Conservation (phyloP, 2,329 filamentous ascomycete species). For the Ceratocystis harringtonii region DNA sequence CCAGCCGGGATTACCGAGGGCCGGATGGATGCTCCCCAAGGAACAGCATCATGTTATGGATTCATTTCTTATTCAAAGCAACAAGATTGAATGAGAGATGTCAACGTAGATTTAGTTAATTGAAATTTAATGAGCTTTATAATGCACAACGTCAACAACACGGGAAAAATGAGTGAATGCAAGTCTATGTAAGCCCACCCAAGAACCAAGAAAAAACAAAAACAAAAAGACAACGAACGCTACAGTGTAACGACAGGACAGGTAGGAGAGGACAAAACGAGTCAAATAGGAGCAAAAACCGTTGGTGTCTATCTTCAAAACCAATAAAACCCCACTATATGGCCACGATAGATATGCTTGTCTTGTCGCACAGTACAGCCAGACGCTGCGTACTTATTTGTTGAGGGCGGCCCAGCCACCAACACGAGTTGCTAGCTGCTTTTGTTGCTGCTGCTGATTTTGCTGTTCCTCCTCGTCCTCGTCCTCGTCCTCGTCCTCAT, state of each 20-base stretch:
- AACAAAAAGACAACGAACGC: not conserved
- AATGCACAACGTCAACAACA: not conserved
- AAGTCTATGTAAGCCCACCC: not conserved
- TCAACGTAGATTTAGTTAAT: not conserved
- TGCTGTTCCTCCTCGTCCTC: not conserved
- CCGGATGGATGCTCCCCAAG: no score
- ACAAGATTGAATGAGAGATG: not conserved
- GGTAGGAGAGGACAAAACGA: no score
- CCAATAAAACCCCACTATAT: no score
- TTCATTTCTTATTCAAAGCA: not conserved
- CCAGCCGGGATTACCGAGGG: no score
- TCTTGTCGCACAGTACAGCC: no score
- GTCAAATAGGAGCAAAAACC: no score
- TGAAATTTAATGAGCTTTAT: not conserved
- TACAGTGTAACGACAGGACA: no score
- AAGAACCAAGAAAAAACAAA: not conserved
- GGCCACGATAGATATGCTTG: no score
- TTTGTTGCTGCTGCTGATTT: not conserved
- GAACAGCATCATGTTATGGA: not conserved
- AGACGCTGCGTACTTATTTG: not conserved
- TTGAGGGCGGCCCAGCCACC: constrained; percentile 16
- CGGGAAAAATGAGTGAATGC: not conserved
- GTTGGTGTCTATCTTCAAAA: no score
- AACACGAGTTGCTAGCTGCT: constrained; percentile 8
- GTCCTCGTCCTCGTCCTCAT: not conserved